Evolutionary conservation across 441 rosid species (phyloP).

Genomic region (Adansonia rubrostipa): DNA sequence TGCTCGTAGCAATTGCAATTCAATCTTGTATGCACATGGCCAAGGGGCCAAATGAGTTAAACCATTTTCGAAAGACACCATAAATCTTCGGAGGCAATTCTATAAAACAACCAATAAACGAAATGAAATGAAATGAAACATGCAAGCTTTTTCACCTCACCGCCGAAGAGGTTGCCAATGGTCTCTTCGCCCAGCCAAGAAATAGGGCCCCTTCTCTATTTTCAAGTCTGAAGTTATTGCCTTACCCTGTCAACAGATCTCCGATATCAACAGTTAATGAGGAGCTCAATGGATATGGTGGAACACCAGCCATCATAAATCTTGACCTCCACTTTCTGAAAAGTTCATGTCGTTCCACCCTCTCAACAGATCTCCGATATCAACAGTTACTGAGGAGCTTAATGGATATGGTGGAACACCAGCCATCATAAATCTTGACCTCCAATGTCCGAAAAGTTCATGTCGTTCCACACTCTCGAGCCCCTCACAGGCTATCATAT

Average conservation of each 20-base stretch:
- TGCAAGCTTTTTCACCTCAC: slow-evolving; percentile 47
- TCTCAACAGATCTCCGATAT: too few relatives aligned
- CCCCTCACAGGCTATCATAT: slow-evolving; percentile 69
- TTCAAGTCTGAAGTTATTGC: slow-evolving; percentile 43
- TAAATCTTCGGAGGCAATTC: too few relatives aligned
- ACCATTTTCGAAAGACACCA: too few relatives aligned
- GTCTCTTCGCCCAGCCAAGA: slow-evolving; percentile 56
- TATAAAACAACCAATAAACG: too few relatives aligned
- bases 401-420: slow-evolving; percentile 48
- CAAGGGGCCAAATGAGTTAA: too few relatives aligned
- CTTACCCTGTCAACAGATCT: slow-evolving; percentile 43
- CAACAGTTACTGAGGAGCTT: not conserved
- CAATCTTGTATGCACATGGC: not conserved
- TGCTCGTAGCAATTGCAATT: not conserved
- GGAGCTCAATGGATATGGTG: too few relatives aligned
- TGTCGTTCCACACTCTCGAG: slow-evolving; percentile 68
- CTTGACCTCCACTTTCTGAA: too few relatives aligned
- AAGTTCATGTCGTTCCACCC: too few relatives aligned
- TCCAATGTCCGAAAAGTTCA: slow-evolving; percentile 65
- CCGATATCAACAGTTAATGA: slow-evolving; percentile 22
- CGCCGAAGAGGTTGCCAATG: slow-evolving; percentile 59
- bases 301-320: too few relatives aligned
- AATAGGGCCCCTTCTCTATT: slow-evolving; percentile 54
- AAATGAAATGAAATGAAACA: too few relatives aligned
- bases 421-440: slow-evolving; percentile 51